Conservation (phyloP, 1,139 yeast genomes). For the Candida sp. region DNA sequence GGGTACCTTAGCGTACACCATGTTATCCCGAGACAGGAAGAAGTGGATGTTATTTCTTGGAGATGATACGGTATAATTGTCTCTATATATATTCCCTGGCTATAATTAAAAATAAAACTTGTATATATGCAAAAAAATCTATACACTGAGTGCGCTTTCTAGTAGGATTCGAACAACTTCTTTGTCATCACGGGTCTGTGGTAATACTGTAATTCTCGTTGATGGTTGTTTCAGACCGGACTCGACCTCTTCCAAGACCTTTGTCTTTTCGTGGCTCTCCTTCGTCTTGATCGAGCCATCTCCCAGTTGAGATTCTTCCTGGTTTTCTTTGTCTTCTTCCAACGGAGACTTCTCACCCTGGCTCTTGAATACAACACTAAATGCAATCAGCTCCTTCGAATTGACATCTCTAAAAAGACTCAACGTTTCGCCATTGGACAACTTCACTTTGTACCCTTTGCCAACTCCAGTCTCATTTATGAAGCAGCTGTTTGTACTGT, state of each 20-base stretch:
- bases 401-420: constrained; percentile 66
- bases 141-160: background rate
- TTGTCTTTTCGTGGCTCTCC: background rate
- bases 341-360: too few relatives aligned
- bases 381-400: constrained; percentile 55
- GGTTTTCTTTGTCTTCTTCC: background rate
- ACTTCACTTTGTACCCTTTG: constrained; percentile 61
- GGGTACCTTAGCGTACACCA: constrained; percentile 33
- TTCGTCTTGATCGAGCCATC: background rate
- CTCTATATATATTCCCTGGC: background rate
- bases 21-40: constrained; percentile 5
- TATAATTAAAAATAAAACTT: background rate
- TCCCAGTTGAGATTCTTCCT: background rate
- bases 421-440: constrained; percentile 68
- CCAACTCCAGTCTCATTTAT: constrained; percentile 66
- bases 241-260: too few relatives aligned
- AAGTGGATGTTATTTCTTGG: constrained; percentile 9
- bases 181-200: constrained; percentile 7
- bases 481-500: constrained; percentile 79
- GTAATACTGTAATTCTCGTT: constrained; percentile 1
- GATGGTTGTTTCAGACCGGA: too few relatives aligned
- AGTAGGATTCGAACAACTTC: background rate
- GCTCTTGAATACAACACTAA: constrained; percentile 41
- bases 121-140: constrained; percentile 4
- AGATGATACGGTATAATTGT: background rate